Evolutionary conservation across 129 eudicot species (phyloP), one percentile per base, ranked within the genome.

Genomic region (Smallanthus sonchifolius): DNA sequence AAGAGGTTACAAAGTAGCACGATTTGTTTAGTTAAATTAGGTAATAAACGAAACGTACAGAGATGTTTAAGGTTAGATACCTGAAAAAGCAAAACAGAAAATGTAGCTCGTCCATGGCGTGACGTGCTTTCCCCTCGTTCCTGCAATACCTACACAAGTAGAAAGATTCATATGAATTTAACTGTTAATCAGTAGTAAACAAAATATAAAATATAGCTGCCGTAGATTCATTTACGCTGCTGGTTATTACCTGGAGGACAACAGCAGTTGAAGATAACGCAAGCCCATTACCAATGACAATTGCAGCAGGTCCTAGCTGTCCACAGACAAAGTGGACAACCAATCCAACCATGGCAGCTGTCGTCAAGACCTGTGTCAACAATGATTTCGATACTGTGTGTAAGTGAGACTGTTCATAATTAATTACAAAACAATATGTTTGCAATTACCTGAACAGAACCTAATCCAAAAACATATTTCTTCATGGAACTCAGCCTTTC

Each of bases 61-160:
- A 65, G 28, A 67, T 56, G 28, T 48, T 52, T 39, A 54, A 11
- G 37, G 13, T 76, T 40, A 39, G 9, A 51, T 78, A 95, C 99
- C 96, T 95, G 99, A 79, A 95, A 95, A 68, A 95, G 96, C 79
- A 95, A 82, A 61, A 95, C 99, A 63, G 99, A 95, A 79, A 95
- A 95, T 47, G 99, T 91, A 43, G 99, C 97, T 42, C 99, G 96
- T 74, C 99, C 99, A 85, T 95, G 99, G 15, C 99, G 96, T 64
- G 99, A 95, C 65, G 99, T 95, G 86, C 99, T 95, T 87, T 95
- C 99, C 77, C 99, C 99, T 30, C 99, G 88, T 82, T 95, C 99
- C 77, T 95, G 99, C 86, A 95, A 80, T 64, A 95, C 99, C 99
- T 95, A 88, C 75, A 86, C 47, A 49, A 75, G 81, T 68, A 57